Base-by-base conservation (phyloP, 352 stramenopile species). In the Pythium plurisporium region DNA sequence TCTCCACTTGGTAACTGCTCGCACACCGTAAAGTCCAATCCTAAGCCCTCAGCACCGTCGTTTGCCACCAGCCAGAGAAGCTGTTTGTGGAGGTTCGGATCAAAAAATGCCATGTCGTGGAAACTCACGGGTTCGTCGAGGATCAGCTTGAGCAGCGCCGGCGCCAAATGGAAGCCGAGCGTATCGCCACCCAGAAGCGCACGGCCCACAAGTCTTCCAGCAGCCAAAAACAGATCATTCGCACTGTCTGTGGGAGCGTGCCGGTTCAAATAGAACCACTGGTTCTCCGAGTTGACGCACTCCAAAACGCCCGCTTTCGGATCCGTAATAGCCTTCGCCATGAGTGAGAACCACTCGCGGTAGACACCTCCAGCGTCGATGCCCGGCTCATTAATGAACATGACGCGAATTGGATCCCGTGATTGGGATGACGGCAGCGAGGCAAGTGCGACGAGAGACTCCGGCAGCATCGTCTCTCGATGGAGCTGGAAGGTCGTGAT, bases 131-230 rank as follows among this genome's bases (percentile, higher is more conserved):
- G 94, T 74, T 86, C 96, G 17, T 82, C 91, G 1, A 97, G 66
- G 3, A 98, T 80, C 59, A 97, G 89, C 69, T 98, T 98, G 72
- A 98, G 97, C 48, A 98, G 60, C 20, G 94, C 83, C 17, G 87
- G 74, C 9, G 94, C 86, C 63, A 98, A 83, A 61, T 97, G 94
- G 33, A 88, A 86, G 41, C 74, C 68, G 1, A 96, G 84, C 7
- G 96, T 62, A 64, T 97, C 85, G 55, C 85, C 73, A 59, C 97
- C 91, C 10, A 74, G 43, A 23, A 72, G 41, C 5, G 65, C 59
- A 1, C 65, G 57, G 3, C 70, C 68, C 6, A 80, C 23, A 15
- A 76, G 17, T 0, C 67, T 56, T 1, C 66, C 67, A 4, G 46
- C 44, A 0, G 59, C 61, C 4, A 72, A 30, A 20, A 63, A 74